Evolutionary conservation across 352 stramenopile species (phyloP).

Genomic region (Blastocystis sp.): DNA sequence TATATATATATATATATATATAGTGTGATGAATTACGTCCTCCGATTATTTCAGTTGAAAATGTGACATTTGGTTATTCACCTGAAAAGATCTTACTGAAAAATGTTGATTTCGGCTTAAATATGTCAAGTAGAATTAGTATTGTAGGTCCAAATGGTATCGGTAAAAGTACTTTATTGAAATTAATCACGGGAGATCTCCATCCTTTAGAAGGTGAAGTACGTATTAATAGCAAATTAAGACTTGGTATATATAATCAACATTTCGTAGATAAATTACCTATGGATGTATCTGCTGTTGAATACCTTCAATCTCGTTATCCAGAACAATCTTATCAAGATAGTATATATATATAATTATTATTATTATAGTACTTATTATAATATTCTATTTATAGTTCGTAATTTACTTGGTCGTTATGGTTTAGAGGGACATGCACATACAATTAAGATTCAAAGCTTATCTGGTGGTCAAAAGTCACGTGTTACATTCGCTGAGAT

Average conservation of each 20-base stretch:
- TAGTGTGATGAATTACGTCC: constrained; percentile 51
- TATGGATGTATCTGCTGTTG: constrained; percentile 89
- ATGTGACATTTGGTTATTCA: constrained; percentile 88
- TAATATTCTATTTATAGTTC: constrained; percentile 47
- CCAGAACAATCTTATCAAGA: constrained; percentile 53
- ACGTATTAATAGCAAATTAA: constrained; percentile 76
- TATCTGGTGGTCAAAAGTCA: constrained; percentile 95
- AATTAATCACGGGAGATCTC: constrained; percentile 75
- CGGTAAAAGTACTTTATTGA: constrained; percentile 87
- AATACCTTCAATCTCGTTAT: constrained; percentile 70
- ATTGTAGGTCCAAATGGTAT: constrained; percentile 91
- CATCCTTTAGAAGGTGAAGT: constrained; percentile 75
- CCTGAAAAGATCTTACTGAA: constrained; percentile 77
- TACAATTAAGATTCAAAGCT: constrained; percentile 86
- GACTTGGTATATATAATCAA: constrained; percentile 94
- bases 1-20: not conserved
- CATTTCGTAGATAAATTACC: constrained; percentile 79
- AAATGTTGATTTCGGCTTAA: constrained; percentile 91
- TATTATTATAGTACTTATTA: too few relatives aligned
- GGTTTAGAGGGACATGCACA: constrained; percentile 95
- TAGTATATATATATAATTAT: constrained; percentile 48
- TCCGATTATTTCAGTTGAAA: constrained; percentile 77
- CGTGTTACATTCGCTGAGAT: constrained; percentile 96
- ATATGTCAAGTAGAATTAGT: constrained; percentile 84
- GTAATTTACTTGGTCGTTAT: constrained; percentile 90